Evolutionary conservation across 1,284 basidiomycete species (phyloP).

Genomic region (Malassezia nana): DNA sequence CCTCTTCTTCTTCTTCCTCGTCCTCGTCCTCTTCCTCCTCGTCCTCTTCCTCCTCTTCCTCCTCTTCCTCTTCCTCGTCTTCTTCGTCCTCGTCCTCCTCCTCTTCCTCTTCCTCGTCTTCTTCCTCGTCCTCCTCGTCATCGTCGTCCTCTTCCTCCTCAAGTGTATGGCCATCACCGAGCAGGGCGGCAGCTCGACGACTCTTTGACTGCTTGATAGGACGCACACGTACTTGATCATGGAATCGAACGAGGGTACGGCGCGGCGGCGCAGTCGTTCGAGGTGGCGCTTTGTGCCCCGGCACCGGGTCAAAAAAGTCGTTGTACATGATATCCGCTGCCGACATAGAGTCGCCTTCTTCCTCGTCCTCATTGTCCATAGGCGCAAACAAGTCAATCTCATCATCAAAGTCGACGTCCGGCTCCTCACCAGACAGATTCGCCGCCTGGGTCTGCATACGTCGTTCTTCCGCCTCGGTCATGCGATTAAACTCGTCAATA

Average conservation of each 20-base stretch:
- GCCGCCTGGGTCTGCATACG: slow-evolving; percentile 55
- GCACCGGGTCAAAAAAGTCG: slow-evolving; percentile 59
- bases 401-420: slow-evolving; percentile 19
- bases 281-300: neutral
- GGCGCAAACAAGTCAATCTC: slow-evolving; percentile 12
- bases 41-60: slow-evolving; percentile 15
- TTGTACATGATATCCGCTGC: slow-evolving; percentile 49
- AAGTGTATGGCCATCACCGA: slow-evolving; percentile 2
- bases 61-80: slow-evolving; percentile 27
- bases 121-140: slow-evolving; percentile 8
- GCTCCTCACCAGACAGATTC: slow-evolving; percentile 23
- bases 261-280: neutral
- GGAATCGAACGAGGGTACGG: slow-evolving; percentile 13
- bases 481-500: slow-evolving; percentile 74
- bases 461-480: slow-evolving; percentile 71
- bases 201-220: slow-evolving; percentile 13
- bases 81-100: slow-evolving; percentile 49
- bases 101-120: slow-evolving; percentile 21
- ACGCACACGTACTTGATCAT: slow-evolving; percentile 17
- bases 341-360: slow-evolving; percentile 14
- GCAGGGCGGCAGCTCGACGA: neutral
- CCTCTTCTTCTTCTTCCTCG: slow-evolving; percentile 32
- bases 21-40: slow-evolving; percentile 27
- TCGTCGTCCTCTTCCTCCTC: slow-evolving; percentile 4
- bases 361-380: slow-evolving; percentile 24